Conservation (phyloP, 345 rosid species). For the Anastatica hierochuntica region DNA sequence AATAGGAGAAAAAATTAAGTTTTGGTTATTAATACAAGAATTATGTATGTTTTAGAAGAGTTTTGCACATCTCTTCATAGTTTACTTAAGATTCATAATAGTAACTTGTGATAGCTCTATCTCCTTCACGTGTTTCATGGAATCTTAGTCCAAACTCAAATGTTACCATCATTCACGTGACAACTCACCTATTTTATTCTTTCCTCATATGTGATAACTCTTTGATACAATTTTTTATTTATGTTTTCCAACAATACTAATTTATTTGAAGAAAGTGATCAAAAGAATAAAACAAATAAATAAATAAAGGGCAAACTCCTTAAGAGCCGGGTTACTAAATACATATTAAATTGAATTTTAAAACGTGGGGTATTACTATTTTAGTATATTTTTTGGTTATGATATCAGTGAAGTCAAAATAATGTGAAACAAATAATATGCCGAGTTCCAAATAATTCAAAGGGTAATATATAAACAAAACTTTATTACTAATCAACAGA, state of each 20-base stretch:
- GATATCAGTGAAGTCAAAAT: not conserved
- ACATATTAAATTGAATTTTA: not conserved
- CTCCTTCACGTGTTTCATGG: slow-evolving; percentile 18
- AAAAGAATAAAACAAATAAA: not conserved
- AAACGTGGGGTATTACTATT: slow-evolving; percentile 10
- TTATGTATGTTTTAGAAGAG: too few species aligned
- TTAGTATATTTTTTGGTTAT: not conserved
- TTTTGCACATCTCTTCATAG: too few species aligned
- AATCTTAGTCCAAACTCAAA: not conserved
- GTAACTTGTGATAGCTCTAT: too few species aligned
- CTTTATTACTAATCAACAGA: too few species aligned
- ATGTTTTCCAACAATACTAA: not conserved
- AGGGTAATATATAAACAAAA: too few species aligned
- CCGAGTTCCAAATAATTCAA: too few species aligned
- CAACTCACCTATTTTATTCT: not conserved
- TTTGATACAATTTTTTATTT: not conserved
- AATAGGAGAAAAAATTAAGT: too few species aligned
- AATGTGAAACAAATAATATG: not conserved
- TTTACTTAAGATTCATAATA: too few species aligned
- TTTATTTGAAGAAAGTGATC: not conserved
- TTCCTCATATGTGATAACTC: slow-evolving; percentile 2
- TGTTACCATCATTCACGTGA: not conserved
- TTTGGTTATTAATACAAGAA: too few species aligned
- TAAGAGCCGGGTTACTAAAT: slow-evolving; percentile 8
- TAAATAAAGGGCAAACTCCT: not conserved